Evolutionary conservation across 2,329 filamentous ascomycete genomes (phyloP).

Genomic region (Aspergillus hiratsukae): DNA sequence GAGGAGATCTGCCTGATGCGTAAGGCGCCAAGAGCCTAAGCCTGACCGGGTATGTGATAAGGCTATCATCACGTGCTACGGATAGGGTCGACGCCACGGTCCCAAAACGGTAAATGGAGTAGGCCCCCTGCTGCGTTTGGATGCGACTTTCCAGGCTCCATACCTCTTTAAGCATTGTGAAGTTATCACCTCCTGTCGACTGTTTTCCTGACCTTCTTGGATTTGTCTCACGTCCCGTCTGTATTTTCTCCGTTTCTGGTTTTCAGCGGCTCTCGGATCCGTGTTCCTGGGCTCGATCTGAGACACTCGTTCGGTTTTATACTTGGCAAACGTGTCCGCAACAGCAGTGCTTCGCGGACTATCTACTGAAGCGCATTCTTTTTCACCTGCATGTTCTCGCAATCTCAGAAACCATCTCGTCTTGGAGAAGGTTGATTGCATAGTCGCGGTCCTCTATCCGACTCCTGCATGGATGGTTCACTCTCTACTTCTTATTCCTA

Average conservation of each 20-base stretch:
- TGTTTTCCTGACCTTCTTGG: not conserved
- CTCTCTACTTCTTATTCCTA: not conserved
- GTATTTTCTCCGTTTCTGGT: not conserved
- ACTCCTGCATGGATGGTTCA: not conserved
- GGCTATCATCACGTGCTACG: not conserved
- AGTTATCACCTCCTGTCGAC: not conserved
- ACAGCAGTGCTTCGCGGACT: not conserved
- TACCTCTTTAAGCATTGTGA: not conserved
- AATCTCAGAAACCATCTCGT: not conserved
- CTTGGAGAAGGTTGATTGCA: not conserved
- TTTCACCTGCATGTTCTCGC: not conserved
- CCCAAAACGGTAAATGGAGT: not conserved
- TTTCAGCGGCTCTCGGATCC: not conserved
- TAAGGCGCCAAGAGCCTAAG: not conserved
- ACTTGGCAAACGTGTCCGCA: constrained; percentile 11
- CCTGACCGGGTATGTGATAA: not conserved
- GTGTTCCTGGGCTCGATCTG: not conserved
- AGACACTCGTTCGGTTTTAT: not conserved
- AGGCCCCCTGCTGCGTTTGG: not conserved
- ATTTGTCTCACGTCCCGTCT: not conserved
- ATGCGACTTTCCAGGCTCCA: not conserved
- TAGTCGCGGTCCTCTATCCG: not conserved
- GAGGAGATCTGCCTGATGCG: not conserved
- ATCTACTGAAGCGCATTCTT: not conserved
- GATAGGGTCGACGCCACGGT: not conserved